Evolutionary conservation across 345 rosid species (phyloP), one percentile per base, ranked within the genome.

Genomic region (Anastatica hierochuntica): DNA sequence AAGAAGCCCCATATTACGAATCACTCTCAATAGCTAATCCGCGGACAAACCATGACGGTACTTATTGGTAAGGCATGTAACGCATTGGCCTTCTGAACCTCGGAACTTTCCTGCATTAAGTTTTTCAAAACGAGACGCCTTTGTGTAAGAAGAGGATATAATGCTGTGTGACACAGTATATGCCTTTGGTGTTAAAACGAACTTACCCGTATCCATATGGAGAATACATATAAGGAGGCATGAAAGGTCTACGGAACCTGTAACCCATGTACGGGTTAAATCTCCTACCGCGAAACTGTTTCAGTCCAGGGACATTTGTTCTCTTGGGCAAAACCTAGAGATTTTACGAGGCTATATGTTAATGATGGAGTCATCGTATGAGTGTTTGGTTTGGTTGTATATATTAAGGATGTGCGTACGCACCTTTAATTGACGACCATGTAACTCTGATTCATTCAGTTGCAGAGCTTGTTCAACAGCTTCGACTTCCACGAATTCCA

Each of bases 291-390:
- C 80, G 86, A 62, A 55, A 83, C 72, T 82, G 98, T 75, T 90
- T 90, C 88, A 88, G 58, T 59, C 96, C 98, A 30, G 96, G 98
- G 62, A 88, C 88, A 63, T 90, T 90, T 30, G 96, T 84, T 70
- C 98, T 76, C 72, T 90, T 90, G 7, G 81, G 84, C 60, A 77
- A 62, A 43, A 90, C 96, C 98, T 80, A n/a, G 66, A 42, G 14
- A 1, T 29, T 10, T 16, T 2, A 6, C n/a, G n/a, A n/a, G n/a
- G n/a, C n/a, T n/a, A n/a, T n/a, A n/a, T n/a, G n/a, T n/a, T n/a
- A n/a, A n/a, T n/a, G n/a, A n/a, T n/a, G n/a, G n/a, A n/a, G n/a
- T n/a, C n/a, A n/a, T n/a, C n/a, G n/a, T n/a, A n/a, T n/a, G n/a
- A n/a, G n/a, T 29, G 39, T 37, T 27, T 26, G 21, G 18, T 40